These are phyloP conservation scores for Leishmania amazonensis DNA, from an alignment of 208 protist species.

Conservation along the genomic window DNA sequence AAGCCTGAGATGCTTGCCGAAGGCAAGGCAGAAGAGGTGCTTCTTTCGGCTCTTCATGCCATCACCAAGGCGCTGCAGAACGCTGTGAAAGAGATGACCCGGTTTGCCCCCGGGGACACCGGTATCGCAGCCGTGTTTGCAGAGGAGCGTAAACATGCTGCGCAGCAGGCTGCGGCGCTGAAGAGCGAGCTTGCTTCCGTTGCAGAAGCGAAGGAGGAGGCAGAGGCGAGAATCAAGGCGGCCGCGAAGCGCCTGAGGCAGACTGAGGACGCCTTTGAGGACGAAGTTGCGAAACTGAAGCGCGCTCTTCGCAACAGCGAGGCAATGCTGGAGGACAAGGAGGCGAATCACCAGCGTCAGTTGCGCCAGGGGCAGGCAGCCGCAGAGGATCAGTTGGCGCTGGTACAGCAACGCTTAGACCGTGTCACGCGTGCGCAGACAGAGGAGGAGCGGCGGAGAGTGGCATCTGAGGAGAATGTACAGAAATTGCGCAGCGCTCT, in stretches of 20 bases:
- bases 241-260: constrained; percentile 10
- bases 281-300: constrained; percentile 19
- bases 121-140: neutral
- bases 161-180: constrained; percentile 7
- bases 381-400: constrained; percentile 7
- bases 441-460: constrained; percentile 18
- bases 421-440: neutral
- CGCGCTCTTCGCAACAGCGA: constrained; percentile 13
- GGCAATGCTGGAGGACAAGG: constrained; percentile 10
- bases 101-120: neutral
- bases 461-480: neutral
- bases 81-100: neutral
- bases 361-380: constrained; percentile 15
- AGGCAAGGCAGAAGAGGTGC: neutral
- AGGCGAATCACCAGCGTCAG: constrained; percentile 10
- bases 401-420: constrained; percentile 13
- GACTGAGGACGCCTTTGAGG: constrained; percentile 6
- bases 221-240: constrained; percentile 6
- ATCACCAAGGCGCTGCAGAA: neutral
- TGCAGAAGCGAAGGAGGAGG: constrained; percentile 9
- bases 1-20: neutral
- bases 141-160: constrained; percentile 22
- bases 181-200: constrained; percentile 3
- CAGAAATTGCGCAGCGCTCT: constrained; percentile 10
- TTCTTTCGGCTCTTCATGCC: constrained; percentile 1